These are phyloP conservation scores for Acanthamoeba sp. DNA, from an alignment of 208 protist genomes.

Conservation along the genomic window DNA sequence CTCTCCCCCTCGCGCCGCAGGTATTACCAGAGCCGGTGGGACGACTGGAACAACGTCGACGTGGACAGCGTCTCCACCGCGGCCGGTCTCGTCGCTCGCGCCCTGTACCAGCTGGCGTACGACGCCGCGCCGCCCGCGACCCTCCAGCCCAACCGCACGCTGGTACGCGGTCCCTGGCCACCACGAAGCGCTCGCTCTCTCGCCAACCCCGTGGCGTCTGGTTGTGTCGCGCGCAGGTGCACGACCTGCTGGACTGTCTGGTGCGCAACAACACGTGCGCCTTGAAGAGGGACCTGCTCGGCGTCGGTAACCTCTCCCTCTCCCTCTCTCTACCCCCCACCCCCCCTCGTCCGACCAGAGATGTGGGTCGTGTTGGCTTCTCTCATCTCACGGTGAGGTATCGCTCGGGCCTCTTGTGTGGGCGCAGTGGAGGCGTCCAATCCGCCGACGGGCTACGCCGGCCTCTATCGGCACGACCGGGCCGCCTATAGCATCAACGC, in stretches of 20 bases:
- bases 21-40: slow-evolving; percentile 59
- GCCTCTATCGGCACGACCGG: slow-evolving; percentile 29
- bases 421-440: slow-evolving; percentile 48
- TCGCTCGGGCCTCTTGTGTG: not conserved
- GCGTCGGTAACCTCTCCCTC: slow-evolving; percentile 1
- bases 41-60: slow-evolving; percentile 13
- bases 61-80: slow-evolving; percentile 38
- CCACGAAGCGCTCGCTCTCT: no score
- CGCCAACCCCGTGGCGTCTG: no score
- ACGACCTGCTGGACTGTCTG: slow-evolving; percentile 32
- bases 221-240: no score
- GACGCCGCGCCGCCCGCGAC: not conserved
- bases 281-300: slow-evolving; percentile 12
- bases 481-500: slow-evolving; percentile 44
- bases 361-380: no score
- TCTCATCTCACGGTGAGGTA: no score
- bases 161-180: not conserved
- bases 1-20: not conserved
- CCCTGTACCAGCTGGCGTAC: slow-evolving; percentile 6
- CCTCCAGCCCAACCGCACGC: slow-evolving; percentile 37
- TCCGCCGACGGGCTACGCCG: slow-evolving; percentile 24
- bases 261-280: slow-evolving; percentile 61
- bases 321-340: not conserved
- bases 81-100: not conserved
- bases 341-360: no score